Evolutionary conservation across 2,329 filamentous ascomycete species (phyloP).

Genomic region (Fusarium sp.): DNA sequence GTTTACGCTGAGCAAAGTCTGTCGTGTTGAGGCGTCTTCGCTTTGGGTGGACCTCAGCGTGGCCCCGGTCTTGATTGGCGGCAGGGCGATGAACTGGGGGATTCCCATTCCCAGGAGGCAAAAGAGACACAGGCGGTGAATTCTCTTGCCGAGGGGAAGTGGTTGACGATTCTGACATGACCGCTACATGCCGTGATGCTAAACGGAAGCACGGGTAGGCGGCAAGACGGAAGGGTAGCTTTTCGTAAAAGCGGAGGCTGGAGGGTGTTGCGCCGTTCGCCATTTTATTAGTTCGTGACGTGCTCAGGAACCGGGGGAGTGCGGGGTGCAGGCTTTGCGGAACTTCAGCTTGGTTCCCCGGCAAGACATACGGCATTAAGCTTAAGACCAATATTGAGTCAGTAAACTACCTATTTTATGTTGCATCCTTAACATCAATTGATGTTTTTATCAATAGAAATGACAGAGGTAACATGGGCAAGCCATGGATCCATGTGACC

Average conservation of each 20-base stretch:
- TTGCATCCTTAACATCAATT: too few species aligned
- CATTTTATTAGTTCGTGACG: background rate
- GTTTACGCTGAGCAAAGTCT: background rate
- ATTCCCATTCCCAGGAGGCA: background rate
- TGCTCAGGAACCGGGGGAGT: background rate
- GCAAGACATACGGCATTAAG: background rate
- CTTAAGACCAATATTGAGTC: background rate
- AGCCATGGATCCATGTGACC: background rate
- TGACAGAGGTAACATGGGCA: background rate
- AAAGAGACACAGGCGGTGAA: background rate
- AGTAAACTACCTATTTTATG: background rate
- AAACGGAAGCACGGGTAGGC: background rate
- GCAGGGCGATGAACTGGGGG: background rate
- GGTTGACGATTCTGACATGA: background rate
- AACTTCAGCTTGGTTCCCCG: background rate
- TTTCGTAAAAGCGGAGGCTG: background rate
- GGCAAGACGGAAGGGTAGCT: background rate
- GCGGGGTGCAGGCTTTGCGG: background rate
- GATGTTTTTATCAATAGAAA: too few species aligned
- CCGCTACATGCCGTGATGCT: background rate
- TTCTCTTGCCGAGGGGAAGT: background rate
- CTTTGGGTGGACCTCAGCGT: background rate
- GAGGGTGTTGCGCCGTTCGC: background rate
- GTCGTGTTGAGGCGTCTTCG: background rate
- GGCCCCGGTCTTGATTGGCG: background rate